Evolutionary conservation across 495 filamentous ascomycete genomes (phyloP).

Genomic region (Xanthoparmelia taractica): DNA sequence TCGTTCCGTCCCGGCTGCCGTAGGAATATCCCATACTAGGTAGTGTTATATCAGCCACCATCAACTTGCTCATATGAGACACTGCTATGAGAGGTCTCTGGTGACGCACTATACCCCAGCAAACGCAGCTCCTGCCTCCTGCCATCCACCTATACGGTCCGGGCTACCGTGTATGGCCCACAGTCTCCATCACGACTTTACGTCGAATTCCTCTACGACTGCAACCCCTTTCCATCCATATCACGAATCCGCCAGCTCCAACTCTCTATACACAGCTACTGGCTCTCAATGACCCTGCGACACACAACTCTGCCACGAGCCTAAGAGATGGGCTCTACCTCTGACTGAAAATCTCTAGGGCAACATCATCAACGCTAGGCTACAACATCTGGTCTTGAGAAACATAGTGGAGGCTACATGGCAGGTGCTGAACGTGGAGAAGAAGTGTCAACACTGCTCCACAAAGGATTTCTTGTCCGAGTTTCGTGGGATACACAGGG

Average conservation of each 20-base stretch:
- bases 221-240: neutral
- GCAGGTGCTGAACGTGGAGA: too few species aligned
- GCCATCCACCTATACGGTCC: neutral
- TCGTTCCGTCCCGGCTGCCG: slow-evolving; percentile 5
- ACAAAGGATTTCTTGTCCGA: too few species aligned
- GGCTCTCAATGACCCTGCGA: neutral
- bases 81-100: too few species aligned
- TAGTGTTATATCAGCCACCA: too few species aligned
- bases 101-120: neutral
- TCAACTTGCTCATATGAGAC: too few species aligned
- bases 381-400: neutral
- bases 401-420: neutral
- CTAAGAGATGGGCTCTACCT: neutral
- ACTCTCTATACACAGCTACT: neutral
- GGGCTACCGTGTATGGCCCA: neutral
- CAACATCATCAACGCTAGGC: neutral
- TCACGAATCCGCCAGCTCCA: neutral
- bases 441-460: too few species aligned
- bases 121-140: neutral
- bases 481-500: too few species aligned
- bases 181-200: neutral
- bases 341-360: neutral
- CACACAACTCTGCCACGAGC: neutral
- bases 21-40: neutral
- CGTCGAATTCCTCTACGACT: neutral